A percentile compares a stretch with the other conserved stretches of the same genome.
Conservation (phyloP, 495 filamentous ascomycete genomes). For the Aspergillus biplanus region DNA sequence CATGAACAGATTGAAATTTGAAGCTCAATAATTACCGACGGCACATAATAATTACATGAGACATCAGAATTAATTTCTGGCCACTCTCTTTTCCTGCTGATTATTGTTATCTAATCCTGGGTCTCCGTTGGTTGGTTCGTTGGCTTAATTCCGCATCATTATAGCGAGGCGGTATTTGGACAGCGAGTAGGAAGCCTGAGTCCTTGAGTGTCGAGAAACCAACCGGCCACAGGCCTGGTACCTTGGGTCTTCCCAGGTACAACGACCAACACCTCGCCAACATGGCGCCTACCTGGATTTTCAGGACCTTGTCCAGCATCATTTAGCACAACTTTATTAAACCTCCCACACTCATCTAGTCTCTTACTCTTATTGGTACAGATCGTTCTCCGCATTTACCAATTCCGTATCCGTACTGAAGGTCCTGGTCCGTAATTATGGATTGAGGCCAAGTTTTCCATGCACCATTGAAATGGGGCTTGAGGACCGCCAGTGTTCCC, state of each 20-base stretch:
- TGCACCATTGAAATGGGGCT: constrained; percentile 30
- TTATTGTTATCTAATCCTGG: not conserved
- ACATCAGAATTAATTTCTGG: constrained; percentile 18
- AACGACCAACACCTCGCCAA: no score
- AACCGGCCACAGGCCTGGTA: not conserved
- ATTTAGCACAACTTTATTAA: not conserved
- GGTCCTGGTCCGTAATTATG: constrained; percentile 19
- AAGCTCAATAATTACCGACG: constrained; percentile 10
- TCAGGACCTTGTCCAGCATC: not conserved
- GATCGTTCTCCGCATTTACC: constrained; percentile 24
- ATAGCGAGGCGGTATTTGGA: constrained; percentile 4
- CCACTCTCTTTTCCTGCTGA: not conserved
- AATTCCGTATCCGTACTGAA: constrained; percentile 19
- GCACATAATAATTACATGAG: constrained; percentile 16
- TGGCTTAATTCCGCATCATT: not conserved
- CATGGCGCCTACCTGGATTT: not conserved
- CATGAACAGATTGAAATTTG: not conserved
- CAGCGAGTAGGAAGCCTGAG: constrained; percentile 4
- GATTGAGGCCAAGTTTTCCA: constrained; percentile 19
- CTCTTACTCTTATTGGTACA: constrained; percentile 17
- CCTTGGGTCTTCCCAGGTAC: not conserved
- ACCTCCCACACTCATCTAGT: constrained; percentile 14
- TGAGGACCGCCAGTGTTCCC: constrained; percentile 25
- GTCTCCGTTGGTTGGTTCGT: constrained; percentile 2
- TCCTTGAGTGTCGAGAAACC: no score